Conservation (phyloP, 2,329 filamentous ascomycete species). For the Zasmidium citrigriseum region DNA sequence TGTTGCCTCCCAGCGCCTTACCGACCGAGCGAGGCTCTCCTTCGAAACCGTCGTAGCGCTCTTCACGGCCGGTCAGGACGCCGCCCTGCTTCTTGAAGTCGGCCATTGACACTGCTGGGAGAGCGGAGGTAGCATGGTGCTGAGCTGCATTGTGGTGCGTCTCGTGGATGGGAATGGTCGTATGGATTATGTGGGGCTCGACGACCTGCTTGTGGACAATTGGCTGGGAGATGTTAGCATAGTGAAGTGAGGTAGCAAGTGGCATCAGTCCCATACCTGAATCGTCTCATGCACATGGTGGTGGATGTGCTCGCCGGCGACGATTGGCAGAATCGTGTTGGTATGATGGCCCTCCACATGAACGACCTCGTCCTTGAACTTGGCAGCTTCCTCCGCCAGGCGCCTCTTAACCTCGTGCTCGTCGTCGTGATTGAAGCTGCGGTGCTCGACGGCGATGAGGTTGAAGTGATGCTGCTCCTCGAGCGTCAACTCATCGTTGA, state of each 20-base stretch:
- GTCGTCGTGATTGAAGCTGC: slow-evolving; percentile 63
- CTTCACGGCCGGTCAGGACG: slow-evolving; percentile 54
- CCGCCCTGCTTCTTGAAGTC: slow-evolving; percentile 64
- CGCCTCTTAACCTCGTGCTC: slow-evolving; percentile 48
- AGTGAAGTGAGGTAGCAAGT: slow-evolving; percentile 38
- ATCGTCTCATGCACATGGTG: slow-evolving; percentile 69
- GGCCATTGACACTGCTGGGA: slow-evolving; percentile 64
- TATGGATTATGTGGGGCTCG: slow-evolving; percentile 68
- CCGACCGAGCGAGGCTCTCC: slow-evolving; percentile 56
- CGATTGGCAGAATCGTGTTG: slow-evolving; percentile 48
- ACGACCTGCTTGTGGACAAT: slow-evolving; percentile 69
- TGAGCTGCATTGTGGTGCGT: slow-evolving; percentile 67
- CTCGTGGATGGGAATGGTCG: slow-evolving; percentile 71
- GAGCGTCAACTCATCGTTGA: slow-evolving; percentile 56
- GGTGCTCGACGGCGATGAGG: slow-evolving; percentile 60
- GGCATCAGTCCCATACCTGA: background rate
- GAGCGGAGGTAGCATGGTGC: slow-evolving; percentile 64
- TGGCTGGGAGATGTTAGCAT: slow-evolving; percentile 69
- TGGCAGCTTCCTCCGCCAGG: slow-evolving; percentile 55
- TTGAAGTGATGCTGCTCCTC: slow-evolving; percentile 67
- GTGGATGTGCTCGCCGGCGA: slow-evolving; percentile 65
- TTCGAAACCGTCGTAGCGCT: slow-evolving; percentile 61
- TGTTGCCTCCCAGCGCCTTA: slow-evolving; percentile 2
- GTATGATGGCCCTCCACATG: slow-evolving; percentile 53
- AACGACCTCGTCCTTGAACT: slow-evolving; percentile 55